phyloP scores from a whole-genome alignment of 2,329 filamentous ascomycete species.

The Pseudogymnoascus sp. region DNA sequence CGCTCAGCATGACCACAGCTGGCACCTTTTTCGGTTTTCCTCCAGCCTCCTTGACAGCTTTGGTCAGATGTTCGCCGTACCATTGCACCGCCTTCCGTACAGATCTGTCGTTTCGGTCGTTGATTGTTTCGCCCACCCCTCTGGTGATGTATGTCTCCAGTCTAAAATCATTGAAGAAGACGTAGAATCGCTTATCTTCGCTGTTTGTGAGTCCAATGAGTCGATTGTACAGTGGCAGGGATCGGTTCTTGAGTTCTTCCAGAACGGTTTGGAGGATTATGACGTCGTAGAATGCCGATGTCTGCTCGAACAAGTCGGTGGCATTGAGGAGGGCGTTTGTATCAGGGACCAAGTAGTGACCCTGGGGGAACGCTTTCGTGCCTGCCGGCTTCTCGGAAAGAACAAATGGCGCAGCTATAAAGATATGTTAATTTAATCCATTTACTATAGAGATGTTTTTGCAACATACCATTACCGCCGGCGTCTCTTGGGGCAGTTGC shows the following conservation, averaged over 20 bases:
- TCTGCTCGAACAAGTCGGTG: conserved; percentile 95
- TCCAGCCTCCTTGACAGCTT: conserved; percentile 46
- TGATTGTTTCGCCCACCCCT: conserved; percentile 74
- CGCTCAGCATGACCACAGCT: conserved; percentile 83
- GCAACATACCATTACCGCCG: conserved; percentile 55
- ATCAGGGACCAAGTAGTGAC: conserved; percentile 91
- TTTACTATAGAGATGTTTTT: not conserved
- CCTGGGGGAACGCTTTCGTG: conserved; percentile 71
- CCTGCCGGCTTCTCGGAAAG: conserved; percentile 83
- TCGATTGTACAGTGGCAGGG: conserved; percentile 88
- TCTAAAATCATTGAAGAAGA: conserved; percentile 98
- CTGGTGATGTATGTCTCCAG: conserved; percentile 80
- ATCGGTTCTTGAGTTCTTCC: conserved; percentile 90
- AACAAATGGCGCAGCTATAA: conserved; percentile 67
- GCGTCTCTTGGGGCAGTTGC: conserved; percentile 70
- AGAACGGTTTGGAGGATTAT: conserved; percentile 91
- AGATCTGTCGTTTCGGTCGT: conserved; percentile 91
- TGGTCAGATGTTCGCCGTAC: conserved; percentile 75
- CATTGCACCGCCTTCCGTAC: conserved; percentile 79
- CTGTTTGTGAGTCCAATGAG: conserved; percentile 85
- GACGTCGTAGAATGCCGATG: conserved; percentile 90
- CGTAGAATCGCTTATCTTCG: conserved; percentile 93
- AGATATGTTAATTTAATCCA: conserved; percentile 11
- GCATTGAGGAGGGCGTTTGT: conserved; percentile 92
- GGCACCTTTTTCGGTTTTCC: conserved; percentile 51